These are phyloP conservation scores for Basidiobolus heterosporus DNA, from an alignment of 371 early-diverging fungal species.

Conservation along the genomic window DNA sequence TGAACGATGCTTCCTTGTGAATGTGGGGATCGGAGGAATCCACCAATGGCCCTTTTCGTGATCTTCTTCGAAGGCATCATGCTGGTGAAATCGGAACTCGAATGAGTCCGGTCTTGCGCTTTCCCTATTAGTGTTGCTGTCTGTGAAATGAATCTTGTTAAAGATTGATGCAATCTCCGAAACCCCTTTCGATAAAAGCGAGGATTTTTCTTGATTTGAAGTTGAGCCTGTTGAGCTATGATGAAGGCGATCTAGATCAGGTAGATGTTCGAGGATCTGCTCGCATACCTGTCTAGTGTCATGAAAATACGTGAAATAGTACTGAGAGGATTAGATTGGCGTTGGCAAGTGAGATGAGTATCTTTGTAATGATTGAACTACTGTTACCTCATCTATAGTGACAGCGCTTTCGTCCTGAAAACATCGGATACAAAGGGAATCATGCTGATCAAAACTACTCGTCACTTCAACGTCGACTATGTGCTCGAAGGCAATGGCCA, in stretches of 20 bases:
- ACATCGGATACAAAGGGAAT: conserved; percentile 35
- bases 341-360: too few species aligned
- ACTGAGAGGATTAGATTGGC: too few species aligned
- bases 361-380: background rate
- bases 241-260: background rate
- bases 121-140: too few species aligned
- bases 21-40: background rate
- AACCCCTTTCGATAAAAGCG: background rate
- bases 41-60: too few species aligned
- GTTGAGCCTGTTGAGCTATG: background rate
- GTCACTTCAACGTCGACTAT: conserved; percentile 41
- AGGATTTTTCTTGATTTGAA: background rate
- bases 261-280: conserved; percentile 6
- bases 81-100: too few species aligned
- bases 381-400: conserved; percentile 35
- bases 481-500: conserved; percentile 31
- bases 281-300: conserved; percentile 20
- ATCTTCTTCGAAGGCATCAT: too few species aligned
- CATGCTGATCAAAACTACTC: conserved; percentile 33
- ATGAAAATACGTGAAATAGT: conserved; percentile 49
- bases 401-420: conserved; percentile 34
- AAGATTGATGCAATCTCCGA: background rate
- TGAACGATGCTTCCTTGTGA: background rate
- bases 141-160: background rate
- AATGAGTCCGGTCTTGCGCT: too few species aligned